Evolutionary conservation across 306 rosid species (phyloP).

Genomic region (Cercis canadensis): DNA sequence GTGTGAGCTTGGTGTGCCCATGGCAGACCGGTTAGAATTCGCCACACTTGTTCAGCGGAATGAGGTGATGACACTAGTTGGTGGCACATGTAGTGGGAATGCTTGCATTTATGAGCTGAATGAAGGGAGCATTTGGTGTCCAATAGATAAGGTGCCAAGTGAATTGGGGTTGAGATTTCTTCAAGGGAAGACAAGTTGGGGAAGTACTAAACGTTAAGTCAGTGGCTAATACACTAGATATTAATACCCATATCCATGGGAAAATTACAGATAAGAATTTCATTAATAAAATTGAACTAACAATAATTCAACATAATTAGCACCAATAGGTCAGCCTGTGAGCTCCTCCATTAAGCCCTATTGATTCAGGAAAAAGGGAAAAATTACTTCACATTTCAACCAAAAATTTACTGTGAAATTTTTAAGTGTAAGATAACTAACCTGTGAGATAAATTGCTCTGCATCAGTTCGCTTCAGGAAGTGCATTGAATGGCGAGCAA

Average conservation of each 20-base stretch:
- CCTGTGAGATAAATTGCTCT: conserved; percentile 77
- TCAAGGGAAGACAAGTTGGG: conserved; percentile 63
- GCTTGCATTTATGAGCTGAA: conserved; percentile 65
- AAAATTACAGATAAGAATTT: conserved; percentile 13
- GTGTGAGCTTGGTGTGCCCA: conserved; percentile 66
- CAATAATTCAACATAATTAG: conserved; percentile 1
- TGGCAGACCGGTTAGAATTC: conserved; percentile 70
- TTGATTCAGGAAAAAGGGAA: conserved; percentile 26
- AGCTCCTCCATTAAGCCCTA: conserved; percentile 98
- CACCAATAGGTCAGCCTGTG: conserved; percentile 47
- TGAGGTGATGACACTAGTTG: conserved; percentile 55
- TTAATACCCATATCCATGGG: not conserved
- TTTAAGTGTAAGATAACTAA: conserved; percentile 42
- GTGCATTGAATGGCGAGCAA: conserved; percentile 87
- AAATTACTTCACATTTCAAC: conserved; percentile 25
- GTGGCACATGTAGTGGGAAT: conserved; percentile 53
- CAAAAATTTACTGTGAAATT: conserved; percentile 17
- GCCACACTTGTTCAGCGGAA: conserved; percentile 59
- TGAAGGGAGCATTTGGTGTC: conserved; percentile 54
- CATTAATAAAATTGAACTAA: conserved; percentile 4
- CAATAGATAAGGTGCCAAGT: conserved; percentile 58
- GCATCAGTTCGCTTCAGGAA: conserved; percentile 94
- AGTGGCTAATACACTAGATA: not conserved
- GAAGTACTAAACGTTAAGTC: conserved; percentile 46
- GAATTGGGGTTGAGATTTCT: conserved; percentile 59